Base-by-base conservation (phyloP, 352 stramenopile species). In the Lagenidium sp. region DNA sequence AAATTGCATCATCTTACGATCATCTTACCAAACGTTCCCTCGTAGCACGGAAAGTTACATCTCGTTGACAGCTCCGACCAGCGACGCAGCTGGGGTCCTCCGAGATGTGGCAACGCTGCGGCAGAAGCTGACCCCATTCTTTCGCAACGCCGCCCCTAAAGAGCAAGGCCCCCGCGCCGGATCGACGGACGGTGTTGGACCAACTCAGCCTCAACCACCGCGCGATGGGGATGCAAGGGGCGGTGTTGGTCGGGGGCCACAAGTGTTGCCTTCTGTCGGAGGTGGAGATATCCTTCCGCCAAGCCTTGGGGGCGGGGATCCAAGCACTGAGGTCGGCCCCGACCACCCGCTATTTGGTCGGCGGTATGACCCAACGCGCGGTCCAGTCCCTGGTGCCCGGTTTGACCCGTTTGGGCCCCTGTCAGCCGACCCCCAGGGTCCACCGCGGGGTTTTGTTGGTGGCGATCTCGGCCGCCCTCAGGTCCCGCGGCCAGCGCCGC, bases 331-430 rank as follows among this genome's bases (percentile, higher is more conserved):
- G 18, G 78, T 94, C 15, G 81, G 81, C 8, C 81, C 81, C 0
- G 57, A 82, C 47, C 80, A 88, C 22, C 69, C 74, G 1, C 50
- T 94, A 4, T 94, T 94, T 36, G 74, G 76, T 2, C 59, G 56
- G 22, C 76, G 65, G 15, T 57, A 63, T 8, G 68, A 87, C 51
- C 68, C 78, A 16, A 72, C 55, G 2, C 43, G 48, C 15, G 81
- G 78, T 23, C 70, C 77, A 8, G 63, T 91, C 4, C 81, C 78
- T 45, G 78, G 78, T 0, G 69, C 81, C 30, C 78, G 81, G 2
- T 94, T 94, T 34, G 81, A 94, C 50, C 81, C 81, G n/a, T 94
- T 73, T 34, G 81, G 81, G 7, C 81, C 81, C 7, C 55, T 57
- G 20, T 57, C 66, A 0, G 66, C 66, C 5, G 67, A 83, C 24